These are phyloP conservation scores for Dendrobium chrysotoxum DNA, from an alignment of 106 monocot genomes.

Conservation along the genomic window DNA sequence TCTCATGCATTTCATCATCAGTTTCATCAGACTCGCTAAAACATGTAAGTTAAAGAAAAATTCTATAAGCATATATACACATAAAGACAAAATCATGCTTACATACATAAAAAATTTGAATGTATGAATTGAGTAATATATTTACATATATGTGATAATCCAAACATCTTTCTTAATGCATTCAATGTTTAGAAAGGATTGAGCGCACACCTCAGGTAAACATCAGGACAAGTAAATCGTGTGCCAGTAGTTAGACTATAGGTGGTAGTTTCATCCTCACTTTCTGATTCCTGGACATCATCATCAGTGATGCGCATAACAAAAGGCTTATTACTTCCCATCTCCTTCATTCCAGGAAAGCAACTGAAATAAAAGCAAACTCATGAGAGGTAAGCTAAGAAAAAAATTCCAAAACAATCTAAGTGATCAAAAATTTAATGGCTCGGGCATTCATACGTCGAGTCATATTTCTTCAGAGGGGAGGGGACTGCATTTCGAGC, in stretches of 20 bases:
- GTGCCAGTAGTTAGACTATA: constrained; percentile 15
- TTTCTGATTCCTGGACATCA: constrained; percentile 10
- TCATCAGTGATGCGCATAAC: constrained; percentile 30
- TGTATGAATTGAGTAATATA: not conserved
- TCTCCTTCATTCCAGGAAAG: constrained; percentile 3
- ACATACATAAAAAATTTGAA: not conserved
- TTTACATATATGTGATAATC: not conserved
- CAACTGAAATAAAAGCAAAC: not conserved
- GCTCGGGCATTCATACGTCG: not conserved
- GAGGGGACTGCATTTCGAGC: constrained; percentile 5
- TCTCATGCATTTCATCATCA: constrained; percentile 30
- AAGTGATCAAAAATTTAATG: not conserved
- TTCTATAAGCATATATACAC: not conserved
- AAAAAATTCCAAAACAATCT: not conserved
- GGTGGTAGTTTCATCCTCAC: not conserved
- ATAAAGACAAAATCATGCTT: not conserved
- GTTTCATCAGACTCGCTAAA: constrained; percentile 64
- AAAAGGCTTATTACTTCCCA: constrained; percentile 17
- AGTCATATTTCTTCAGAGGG: constrained; percentile 17
- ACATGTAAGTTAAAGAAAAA: constrained; percentile 13
- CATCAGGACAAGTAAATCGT: constrained; percentile 38
- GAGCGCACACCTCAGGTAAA: constrained; percentile 22
- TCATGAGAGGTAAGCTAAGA: not conserved
- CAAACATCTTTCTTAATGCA: not conserved
- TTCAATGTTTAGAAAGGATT: not conserved